phyloP scores from a whole-genome alignment of 1,139 yeast species.

The Suhomyces kunorum region DNA sequence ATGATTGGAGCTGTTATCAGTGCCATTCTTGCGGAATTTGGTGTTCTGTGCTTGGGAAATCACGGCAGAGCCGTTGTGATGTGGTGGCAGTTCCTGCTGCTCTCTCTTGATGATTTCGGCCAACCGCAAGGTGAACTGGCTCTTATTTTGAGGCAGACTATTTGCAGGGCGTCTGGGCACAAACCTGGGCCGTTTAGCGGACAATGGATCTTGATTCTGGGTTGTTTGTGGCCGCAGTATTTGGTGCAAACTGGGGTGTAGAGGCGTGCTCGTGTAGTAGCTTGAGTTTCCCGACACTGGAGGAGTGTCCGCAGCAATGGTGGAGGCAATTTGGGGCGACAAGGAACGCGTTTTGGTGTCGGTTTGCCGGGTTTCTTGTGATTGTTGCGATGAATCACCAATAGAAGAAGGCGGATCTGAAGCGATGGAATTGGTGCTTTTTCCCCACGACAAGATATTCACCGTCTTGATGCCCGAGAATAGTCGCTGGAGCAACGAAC shows the following conservation, averaged over 20 bases:
- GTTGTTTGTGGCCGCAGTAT: not conserved
- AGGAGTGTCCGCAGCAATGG: not conserved
- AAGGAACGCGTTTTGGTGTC: not conserved
- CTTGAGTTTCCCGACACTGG: not conserved
- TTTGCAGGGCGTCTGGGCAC: not conserved
- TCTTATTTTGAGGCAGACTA: not conserved
- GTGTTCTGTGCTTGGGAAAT: not conserved
- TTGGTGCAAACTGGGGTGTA: no score
- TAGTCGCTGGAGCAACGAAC: not conserved
- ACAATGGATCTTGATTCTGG: not conserved
- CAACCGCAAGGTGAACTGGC: conserved; percentile 3
- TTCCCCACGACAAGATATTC: not conserved
- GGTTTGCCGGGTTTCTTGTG: not conserved
- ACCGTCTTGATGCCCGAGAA: not conserved
- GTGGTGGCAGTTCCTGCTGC: not conserved
- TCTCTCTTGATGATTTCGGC: conserved; percentile 6
- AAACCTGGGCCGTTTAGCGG: not conserved
- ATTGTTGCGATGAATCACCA: not conserved
- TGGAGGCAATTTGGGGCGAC: not conserved
- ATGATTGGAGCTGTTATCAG: not conserved
- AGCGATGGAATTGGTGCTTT: no score
- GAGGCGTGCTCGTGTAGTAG: not conserved
- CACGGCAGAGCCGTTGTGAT: no score
- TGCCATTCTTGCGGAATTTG: not conserved
- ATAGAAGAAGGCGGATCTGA: not conserved